phyloP scores from a whole-genome alignment of 805 yeast species.

The Zygoascus ofunaensis region DNA sequence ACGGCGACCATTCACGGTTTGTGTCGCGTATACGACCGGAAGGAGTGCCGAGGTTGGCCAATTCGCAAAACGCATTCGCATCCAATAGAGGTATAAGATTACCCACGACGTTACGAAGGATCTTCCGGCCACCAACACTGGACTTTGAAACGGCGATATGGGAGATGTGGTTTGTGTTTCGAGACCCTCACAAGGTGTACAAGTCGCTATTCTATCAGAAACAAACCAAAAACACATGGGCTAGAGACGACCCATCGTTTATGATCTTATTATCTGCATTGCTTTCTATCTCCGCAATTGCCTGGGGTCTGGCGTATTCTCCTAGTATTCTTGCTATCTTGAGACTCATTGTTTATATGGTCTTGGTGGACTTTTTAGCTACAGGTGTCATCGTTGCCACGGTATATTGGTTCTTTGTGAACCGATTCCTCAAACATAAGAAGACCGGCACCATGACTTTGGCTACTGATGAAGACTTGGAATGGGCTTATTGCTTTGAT shows the following conservation, averaged over 20 bases:
- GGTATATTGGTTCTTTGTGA: slow-evolving; percentile 61
- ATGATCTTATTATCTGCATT: slow-evolving; percentile 61
- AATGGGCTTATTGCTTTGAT: slow-evolving; percentile 94
- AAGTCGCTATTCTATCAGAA: slow-evolving; percentile 72
- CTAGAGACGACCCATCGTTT: slow-evolving; percentile 89
- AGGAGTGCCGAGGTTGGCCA: not conserved
- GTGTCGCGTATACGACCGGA: not conserved
- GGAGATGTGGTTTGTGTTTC: slow-evolving; percentile 71
- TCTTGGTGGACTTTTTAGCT: slow-evolving; percentile 67
- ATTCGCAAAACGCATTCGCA: not conserved
- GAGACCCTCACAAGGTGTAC: slow-evolving; percentile 74
- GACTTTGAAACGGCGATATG: slow-evolving; percentile 90
- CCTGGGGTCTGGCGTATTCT: slow-evolving; percentile 82
- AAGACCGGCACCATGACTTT: slow-evolving; percentile 16
- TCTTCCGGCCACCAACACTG: slow-evolving; percentile 66
- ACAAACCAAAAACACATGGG: slow-evolving; percentile 70
- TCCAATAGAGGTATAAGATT: slow-evolving; percentile 10
- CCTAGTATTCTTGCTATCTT: slow-evolving; percentile 53
- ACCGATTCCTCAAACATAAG: slow-evolving; percentile 41
- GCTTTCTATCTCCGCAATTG: slow-evolving; percentile 64
- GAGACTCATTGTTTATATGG: slow-evolving; percentile 71
- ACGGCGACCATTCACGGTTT: not conserved
- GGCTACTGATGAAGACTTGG: slow-evolving; percentile 39
- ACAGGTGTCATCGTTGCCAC: slow-evolving; percentile 65
- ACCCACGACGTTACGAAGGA: slow-evolving; percentile 30